These are phyloP conservation scores for Saccharata proteae DNA, from an alignment of 2,329 filamentous ascomycete genomes.

Conservation along the genomic window DNA sequence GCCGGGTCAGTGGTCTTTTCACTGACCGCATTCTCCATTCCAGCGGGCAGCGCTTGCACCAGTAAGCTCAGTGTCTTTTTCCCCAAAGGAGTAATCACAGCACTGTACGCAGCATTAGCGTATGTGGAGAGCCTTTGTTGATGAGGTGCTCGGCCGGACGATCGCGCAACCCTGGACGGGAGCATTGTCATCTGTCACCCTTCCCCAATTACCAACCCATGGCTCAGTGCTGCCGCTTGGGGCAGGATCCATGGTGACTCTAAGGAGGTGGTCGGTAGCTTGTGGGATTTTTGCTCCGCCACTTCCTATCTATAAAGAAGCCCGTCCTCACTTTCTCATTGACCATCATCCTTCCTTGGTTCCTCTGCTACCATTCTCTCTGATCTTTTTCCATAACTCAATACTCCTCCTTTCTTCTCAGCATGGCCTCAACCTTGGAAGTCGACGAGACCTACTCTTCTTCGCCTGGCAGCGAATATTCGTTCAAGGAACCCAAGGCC, in stretches of 20 bases:
- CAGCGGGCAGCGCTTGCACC: neutral
- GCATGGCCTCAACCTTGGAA: too few species aligned
- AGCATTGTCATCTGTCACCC: neutral
- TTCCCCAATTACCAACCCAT: constrained; percentile 1
- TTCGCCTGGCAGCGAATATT: too few species aligned
- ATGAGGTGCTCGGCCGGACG: constrained; percentile 8
- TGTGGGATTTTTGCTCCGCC: too few species aligned
- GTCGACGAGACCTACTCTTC: too few species aligned
- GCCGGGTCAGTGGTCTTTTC: neutral
- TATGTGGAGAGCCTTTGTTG: constrained; percentile 9
- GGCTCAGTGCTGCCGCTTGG: neutral
- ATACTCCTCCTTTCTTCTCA: too few species aligned
- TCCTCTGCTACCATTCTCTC: too few species aligned
- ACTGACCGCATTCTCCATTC: constrained; percentile 1
- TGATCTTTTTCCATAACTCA: too few species aligned
- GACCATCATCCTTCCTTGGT: too few species aligned
- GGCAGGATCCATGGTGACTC: too few species aligned
- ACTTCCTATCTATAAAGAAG: too few species aligned
- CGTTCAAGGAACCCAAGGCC: neutral
- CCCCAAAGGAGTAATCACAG: constrained; percentile 6
- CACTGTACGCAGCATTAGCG: constrained; percentile 4
- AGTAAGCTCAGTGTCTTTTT: constrained; percentile 6
- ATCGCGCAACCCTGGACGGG: constrained; percentile 8
- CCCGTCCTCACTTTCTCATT: too few species aligned
- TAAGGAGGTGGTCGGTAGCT: too few species aligned